These are phyloP conservation scores for Porphyra umbilicalis DNA, from an alignment of 31 red algal species.

Conservation along the genomic window DNA sequence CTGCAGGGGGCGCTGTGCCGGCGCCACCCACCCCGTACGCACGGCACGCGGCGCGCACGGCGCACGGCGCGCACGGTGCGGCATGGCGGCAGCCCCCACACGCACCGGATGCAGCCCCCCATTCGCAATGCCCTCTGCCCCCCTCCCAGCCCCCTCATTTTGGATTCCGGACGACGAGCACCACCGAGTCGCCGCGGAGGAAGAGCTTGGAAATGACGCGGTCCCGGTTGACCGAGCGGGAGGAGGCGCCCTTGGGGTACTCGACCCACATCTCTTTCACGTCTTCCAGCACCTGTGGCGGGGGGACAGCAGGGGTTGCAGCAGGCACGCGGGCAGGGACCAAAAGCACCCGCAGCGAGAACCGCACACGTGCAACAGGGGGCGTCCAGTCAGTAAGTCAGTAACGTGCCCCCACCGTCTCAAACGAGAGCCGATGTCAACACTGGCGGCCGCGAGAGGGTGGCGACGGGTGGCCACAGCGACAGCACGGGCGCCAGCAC, in stretches of 20 bases:
- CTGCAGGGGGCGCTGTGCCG: too few relatives aligned
- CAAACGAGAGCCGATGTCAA: too few relatives aligned
- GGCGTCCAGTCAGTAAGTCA: neutral
- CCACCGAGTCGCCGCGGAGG: slow-evolving; percentile 91
- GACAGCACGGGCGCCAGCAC: too few relatives aligned
- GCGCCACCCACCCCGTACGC: too few relatives aligned
- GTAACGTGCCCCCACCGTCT: neutral
- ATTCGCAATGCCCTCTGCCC: too few relatives aligned
- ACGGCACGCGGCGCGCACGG: too few relatives aligned
- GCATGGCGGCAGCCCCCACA: too few relatives aligned
- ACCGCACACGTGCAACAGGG: neutral
- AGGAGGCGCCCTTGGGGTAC: slow-evolving; percentile 40
- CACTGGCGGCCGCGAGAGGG: too few relatives aligned
- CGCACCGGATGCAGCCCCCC: too few relatives aligned
- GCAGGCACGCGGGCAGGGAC: slow-evolving; percentile 6
- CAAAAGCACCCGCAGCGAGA: neutral
- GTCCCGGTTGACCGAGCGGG: slow-evolving; percentile 46
- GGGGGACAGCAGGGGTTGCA: neutral
- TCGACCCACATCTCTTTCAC: slow-evolving; percentile 95
- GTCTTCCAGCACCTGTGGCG: slow-evolving; percentile 48
- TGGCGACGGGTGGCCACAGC: too few relatives aligned
- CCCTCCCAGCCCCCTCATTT: slow-evolving; percentile 7
- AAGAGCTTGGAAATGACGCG: slow-evolving; percentile 96
- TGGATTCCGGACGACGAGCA: slow-evolving; percentile 80
- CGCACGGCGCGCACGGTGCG: too few relatives aligned